Conservation (phyloP, 108 stramenopile genomes). For the Aurantiochytrium sp. region DNA sequence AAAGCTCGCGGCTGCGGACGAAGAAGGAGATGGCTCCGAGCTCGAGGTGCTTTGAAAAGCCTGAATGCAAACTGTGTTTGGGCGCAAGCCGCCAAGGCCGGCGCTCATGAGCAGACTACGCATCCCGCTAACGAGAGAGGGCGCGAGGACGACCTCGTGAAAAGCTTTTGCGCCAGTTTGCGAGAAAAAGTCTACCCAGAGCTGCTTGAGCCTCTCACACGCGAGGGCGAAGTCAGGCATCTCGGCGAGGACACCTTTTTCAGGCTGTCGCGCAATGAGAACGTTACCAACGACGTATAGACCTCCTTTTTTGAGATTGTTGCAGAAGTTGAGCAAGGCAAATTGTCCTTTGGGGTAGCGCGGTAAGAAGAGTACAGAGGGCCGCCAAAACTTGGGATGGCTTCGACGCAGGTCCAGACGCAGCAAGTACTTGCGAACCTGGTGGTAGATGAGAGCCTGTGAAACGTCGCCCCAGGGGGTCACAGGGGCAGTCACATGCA, state of each 20-base stretch:
- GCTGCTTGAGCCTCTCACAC: not conserved
- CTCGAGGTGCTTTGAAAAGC: not conserved
- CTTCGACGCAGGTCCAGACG: not conserved
- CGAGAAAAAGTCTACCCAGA: not conserved
- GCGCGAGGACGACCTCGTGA: not conserved
- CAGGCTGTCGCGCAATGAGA: not conserved
- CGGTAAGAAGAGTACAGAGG: not conserved
- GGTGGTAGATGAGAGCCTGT: slow-evolving; percentile 25
- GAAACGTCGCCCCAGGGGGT: slow-evolving; percentile 23
- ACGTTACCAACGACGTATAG: slow-evolving; percentile 19
- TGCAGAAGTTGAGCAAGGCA: not conserved
- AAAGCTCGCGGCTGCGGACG: not conserved
- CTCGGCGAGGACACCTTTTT: not conserved
- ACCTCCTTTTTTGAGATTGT: slow-evolving; percentile 27
- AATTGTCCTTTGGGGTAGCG: not conserved
- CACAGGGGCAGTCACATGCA: not conserved
- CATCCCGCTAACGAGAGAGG: not conserved
- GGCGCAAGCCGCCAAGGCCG: slow-evolving; percentile 18
- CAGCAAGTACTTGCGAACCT: slow-evolving; percentile 27
- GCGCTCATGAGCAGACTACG: not conserved
- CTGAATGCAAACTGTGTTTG: not conserved
- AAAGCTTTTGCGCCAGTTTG: not conserved
- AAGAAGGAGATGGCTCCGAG: not conserved
- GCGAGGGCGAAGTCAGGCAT: not conserved
- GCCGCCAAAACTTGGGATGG: slow-evolving; percentile 26